Conservation (phyloP, 2,329 filamentous ascomycete species). For the Colletotrichum sp. region DNA sequence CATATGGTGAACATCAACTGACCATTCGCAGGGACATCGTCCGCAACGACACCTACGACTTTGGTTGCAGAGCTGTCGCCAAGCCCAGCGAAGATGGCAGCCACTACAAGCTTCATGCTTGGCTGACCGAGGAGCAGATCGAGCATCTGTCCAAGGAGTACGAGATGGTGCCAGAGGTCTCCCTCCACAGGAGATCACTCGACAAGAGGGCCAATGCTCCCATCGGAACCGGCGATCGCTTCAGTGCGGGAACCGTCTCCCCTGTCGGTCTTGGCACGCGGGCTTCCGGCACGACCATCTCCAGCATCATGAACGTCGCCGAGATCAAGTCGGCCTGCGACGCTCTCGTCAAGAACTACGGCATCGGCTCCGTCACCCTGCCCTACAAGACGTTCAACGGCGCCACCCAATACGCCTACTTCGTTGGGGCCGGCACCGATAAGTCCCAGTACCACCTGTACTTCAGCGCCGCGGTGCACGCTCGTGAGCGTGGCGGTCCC, state of each 20-base stretch:
- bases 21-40: neutral
- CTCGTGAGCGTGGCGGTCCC: constrained; percentile 61
- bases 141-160: constrained; percentile 12
- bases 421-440: constrained; percentile 25
- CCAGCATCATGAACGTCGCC: constrained; percentile 47
- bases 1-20: neutral
- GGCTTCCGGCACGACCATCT: constrained; percentile 29
- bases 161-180: constrained; percentile 1
- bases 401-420: constrained; percentile 24
- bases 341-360: constrained; percentile 45
- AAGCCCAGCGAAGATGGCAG: constrained; percentile 10
- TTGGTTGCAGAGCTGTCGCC: constrained; percentile 14
- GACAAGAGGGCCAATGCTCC: constrained; percentile 23
- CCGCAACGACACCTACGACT: constrained; percentile 16
- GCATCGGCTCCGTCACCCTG: constrained; percentile 44
- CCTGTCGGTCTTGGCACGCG: constrained; percentile 37
- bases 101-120: constrained; percentile 15
- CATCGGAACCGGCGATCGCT: constrained; percentile 36
- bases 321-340: constrained; percentile 51
- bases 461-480: constrained; percentile 59
- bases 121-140: constrained; percentile 15
- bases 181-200: neutral
- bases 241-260: constrained; percentile 7
- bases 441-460: constrained; percentile 49
- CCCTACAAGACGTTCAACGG: constrained; percentile 49